phyloP scores from a whole-genome alignment of 108 stramenopile species.

The Phaeodactylum tricornutum region DNA sequence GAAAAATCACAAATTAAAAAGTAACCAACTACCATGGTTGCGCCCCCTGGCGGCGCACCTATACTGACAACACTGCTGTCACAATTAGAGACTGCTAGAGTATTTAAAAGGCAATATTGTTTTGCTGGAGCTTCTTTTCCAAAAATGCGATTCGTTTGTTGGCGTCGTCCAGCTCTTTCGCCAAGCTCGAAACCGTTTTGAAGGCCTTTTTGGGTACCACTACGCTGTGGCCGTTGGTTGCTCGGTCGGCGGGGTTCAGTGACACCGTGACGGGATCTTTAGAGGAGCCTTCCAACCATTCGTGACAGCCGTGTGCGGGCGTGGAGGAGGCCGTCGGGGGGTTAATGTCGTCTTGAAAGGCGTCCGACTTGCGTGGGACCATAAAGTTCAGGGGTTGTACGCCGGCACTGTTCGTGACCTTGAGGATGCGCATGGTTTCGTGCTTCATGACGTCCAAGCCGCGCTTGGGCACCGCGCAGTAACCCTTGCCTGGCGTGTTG shows the following conservation, averaged over 20 bases:
- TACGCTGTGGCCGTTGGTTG: conserved; percentile 5
- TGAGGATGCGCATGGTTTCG: conserved; percentile 92
- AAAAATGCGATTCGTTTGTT: conserved; percentile 62
- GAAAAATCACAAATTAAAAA: too few species aligned
- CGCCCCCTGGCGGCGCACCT: too few species aligned
- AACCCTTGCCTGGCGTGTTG: conserved; percentile 90
- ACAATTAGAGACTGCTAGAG: too few species aligned
- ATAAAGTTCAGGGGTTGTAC: conserved; percentile 89
- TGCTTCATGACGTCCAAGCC: conserved; percentile 87
- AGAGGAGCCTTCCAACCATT: conserved; percentile 88
- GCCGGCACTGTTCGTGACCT: conserved; percentile 85
- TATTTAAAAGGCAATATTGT: conserved; percentile 33
- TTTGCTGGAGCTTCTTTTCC: conserved; percentile 64
- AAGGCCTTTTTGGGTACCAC: conserved; percentile 34
- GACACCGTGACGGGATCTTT: conserved; percentile 74
- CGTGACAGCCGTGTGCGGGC: conserved; percentile 86
- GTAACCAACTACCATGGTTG: too few species aligned
- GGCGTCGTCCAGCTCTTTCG: conserved; percentile 63
- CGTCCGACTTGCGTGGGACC: conserved; percentile 97
- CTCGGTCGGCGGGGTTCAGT: conserved; percentile 55
- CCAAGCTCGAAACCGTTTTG: conserved; percentile 52
- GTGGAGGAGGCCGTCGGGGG: conserved; percentile 74
- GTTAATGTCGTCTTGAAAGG: conserved; percentile 98
- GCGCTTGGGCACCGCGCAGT: conserved; percentile 95
- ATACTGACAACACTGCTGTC: too few species aligned